A percentile compares a stretch with the other conserved stretches of the same genome.
These are phyloP conservation scores for Heracleum sosnowskyi DNA, from an alignment of 129 eudicot species.

Conservation along the genomic window DNA sequence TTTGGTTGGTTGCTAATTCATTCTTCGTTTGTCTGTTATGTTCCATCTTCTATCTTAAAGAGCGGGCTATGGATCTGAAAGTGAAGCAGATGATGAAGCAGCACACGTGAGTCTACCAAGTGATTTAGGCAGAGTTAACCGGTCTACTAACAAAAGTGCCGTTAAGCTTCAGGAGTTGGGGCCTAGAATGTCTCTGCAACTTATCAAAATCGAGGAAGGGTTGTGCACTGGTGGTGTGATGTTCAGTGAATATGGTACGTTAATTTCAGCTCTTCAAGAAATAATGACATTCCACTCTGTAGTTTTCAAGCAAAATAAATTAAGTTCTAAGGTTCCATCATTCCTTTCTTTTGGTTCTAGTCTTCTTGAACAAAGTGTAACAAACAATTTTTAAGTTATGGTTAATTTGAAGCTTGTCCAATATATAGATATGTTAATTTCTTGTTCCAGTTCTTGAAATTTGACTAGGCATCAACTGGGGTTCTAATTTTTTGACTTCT, in stretches of 20 bases:
- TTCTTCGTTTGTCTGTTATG: not conserved
- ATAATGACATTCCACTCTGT: not conserved
- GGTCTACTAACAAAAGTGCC: slow-evolving; percentile 84
- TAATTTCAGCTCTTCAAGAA: not conserved
- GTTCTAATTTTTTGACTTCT: not conserved
- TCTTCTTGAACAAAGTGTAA: not conserved
- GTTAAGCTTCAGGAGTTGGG: slow-evolving; percentile 99
- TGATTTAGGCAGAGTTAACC: slow-evolving; percentile 75
- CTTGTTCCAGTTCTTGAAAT: not conserved
- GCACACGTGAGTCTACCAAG: slow-evolving; percentile 74
- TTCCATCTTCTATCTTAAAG: slow-evolving; percentile 22
- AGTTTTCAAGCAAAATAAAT: not conserved
- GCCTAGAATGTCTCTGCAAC: slow-evolving; percentile 91
- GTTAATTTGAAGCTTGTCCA: not conserved
- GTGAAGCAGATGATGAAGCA: slow-evolving; percentile 95
- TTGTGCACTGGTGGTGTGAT: slow-evolving; percentile 77
- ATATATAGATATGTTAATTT: not conserved
- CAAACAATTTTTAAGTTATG: not conserved
- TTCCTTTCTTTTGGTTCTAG: not conserved
- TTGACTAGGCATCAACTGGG: not conserved
- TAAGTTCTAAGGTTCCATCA: not conserved
- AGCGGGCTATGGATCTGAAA: slow-evolving; percentile 97
- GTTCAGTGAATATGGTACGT: slow-evolving; percentile 60
- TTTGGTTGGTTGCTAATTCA: not conserved
- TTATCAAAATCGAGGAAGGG: slow-evolving; percentile 84